phyloP scores from a whole-genome alignment of 148 eudicot genomes.

The Selenicereus undatus region DNA sequence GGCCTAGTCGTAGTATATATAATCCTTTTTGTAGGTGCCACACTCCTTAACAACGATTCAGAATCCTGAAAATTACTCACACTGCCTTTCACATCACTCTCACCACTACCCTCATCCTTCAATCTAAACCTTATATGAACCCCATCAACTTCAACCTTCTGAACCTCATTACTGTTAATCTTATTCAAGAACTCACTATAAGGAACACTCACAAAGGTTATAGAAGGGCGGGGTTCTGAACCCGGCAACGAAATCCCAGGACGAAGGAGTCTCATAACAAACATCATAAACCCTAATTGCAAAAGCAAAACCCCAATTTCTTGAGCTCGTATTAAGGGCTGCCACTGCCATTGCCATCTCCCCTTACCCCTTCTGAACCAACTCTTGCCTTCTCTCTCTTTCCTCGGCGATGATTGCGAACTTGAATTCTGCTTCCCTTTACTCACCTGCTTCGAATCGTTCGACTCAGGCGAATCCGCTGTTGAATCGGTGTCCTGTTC shows the following conservation, averaged over 20 bases:
- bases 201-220: slow-evolving; percentile 64
- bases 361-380: slow-evolving; percentile 27
- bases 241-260: slow-evolving; percentile 82
- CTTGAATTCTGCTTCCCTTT: slow-evolving; percentile 29
- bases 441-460: slow-evolving; percentile 34
- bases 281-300: slow-evolving; percentile 78
- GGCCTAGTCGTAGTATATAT: slow-evolving; percentile 84
- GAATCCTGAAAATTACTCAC: slow-evolving; percentile 55
- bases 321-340: slow-evolving; percentile 77
- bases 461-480: slow-evolving; percentile 32
- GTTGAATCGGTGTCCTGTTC: slow-evolving; percentile 42
- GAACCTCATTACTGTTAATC: slow-evolving; percentile 65
- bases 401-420: slow-evolving; percentile 28
- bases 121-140: slow-evolving; percentile 83
- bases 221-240: slow-evolving; percentile 58
- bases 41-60: slow-evolving; percentile 57
- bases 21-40: slow-evolving; percentile 59
- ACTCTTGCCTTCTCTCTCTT: slow-evolving; percentile 54
- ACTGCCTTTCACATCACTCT: slow-evolving; percentile 36
- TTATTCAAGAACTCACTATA: slow-evolving; percentile 86
- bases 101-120: slow-evolving; percentile 48
- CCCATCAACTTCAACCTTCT: slow-evolving; percentile 95
- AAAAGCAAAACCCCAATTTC: slow-evolving; percentile 70
- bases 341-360: slow-evolving; percentile 78
- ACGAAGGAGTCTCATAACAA: slow-evolving; percentile 70